A percentile compares a stretch with the other conserved stretches of the same genome.
These are phyloP conservation scores for Colletotrichum eremochloae DNA, from an alignment of 2,329 filamentous ascomycete species.

Conservation along the genomic window DNA sequence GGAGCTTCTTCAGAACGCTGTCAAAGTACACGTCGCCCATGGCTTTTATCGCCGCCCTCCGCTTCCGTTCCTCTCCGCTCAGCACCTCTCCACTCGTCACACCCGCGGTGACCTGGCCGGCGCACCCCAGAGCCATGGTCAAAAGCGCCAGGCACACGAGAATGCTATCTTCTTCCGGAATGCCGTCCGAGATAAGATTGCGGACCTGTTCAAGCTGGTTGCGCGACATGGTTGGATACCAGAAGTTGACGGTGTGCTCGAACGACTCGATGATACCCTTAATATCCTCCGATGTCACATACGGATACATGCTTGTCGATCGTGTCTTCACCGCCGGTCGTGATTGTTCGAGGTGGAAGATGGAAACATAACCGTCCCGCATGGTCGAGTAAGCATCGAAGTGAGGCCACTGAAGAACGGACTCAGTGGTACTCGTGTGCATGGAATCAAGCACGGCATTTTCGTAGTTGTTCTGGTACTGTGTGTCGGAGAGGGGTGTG, in stretches of 20 bases:
- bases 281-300: constrained; percentile 57
- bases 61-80: constrained; percentile 48
- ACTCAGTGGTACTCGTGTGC: constrained; percentile 65
- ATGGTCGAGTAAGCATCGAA: constrained; percentile 61
- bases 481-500: constrained; percentile 44
- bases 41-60: constrained; percentile 49
- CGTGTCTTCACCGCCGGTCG: constrained; percentile 53
- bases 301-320: constrained; percentile 56
- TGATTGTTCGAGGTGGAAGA: constrained; percentile 62
- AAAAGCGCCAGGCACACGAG: constrained; percentile 59
- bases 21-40: constrained; percentile 61
- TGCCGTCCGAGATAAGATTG: constrained; percentile 50
- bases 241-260: constrained; percentile 63
- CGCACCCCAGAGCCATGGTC: constrained; percentile 63
- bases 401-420: constrained; percentile 64
- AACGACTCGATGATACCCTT: constrained; percentile 59
- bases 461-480: constrained; percentile 51
- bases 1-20: constrained; percentile 59
- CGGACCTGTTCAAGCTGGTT: constrained; percentile 53
- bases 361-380: constrained; percentile 57
- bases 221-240: constrained; percentile 64
- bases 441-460: constrained; percentile 64
- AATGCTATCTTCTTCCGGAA: constrained; percentile 53
- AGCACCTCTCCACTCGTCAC: constrained; percentile 44
- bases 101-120: constrained; percentile 55